phyloP scores from a whole-genome alignment of 169 alveolate species.

The Cryptosporidium ryanae region DNA sequence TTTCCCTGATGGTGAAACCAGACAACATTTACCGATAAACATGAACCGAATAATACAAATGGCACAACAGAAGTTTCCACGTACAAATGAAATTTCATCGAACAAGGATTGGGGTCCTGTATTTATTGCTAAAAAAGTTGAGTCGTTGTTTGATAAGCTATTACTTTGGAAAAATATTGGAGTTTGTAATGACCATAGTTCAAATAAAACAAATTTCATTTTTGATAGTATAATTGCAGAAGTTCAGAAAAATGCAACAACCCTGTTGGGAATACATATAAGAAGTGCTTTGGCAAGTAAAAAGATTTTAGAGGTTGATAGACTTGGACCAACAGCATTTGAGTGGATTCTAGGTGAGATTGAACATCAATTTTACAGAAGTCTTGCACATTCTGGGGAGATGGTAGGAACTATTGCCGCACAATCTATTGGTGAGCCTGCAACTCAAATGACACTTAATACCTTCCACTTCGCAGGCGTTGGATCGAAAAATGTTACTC shows the following conservation, averaged over 20 bases:
- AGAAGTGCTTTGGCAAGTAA: slow-evolving; percentile 93
- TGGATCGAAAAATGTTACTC: slow-evolving; percentile 98
- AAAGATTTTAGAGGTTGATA: slow-evolving; percentile 92
- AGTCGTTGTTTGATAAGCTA: slow-evolving; percentile 62
- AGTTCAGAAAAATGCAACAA: slow-evolving; percentile 92
- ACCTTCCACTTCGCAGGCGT: slow-evolving; percentile 99
- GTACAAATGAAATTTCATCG: slow-evolving; percentile 38
- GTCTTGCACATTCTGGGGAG: slow-evolving; percentile 99
- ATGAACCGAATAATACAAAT: slow-evolving; percentile 91
- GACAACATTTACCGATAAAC: slow-evolving; percentile 97
- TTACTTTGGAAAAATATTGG: slow-evolving; percentile 47
- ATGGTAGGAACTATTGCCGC: slow-evolving; percentile 99
- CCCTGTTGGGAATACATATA: slow-evolving; percentile 93
- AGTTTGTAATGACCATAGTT: slow-evolving; percentile 70
- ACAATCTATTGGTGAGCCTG: slow-evolving; percentile 99
- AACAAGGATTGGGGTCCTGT: slow-evolving; percentile 77
- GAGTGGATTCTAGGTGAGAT: slow-evolving; percentile 98
- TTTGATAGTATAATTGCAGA: slow-evolving; percentile 82
- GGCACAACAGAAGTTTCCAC: slow-evolving; percentile 82
- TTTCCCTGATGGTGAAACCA: slow-evolving; percentile 93
- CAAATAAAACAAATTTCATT: slow-evolving; percentile 81
- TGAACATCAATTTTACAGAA: slow-evolving; percentile 91
- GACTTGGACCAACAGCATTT: slow-evolving; percentile 92
- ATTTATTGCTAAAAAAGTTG: slow-evolving; percentile 60
- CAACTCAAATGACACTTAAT: slow-evolving; percentile 99